Percentiles rank a stretch among this genome's conserved stretches.
Evolutionary conservation across 352 stramenopile genomes (phyloP).

Genomic region (Phytopythium delawarense): DNA sequence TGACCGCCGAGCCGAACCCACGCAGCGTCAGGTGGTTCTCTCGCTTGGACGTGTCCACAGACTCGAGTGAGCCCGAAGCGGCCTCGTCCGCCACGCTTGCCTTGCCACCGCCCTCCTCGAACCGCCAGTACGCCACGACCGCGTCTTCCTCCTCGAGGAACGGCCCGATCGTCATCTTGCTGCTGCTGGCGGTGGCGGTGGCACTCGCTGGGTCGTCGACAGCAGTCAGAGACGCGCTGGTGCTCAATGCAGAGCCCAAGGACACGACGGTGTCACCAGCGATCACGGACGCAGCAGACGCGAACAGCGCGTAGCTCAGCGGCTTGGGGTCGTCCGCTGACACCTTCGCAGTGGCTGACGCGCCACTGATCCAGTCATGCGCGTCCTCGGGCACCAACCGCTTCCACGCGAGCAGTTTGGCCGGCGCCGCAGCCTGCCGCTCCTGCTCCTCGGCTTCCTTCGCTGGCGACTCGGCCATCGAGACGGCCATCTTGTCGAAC

Average conservation of each 20-base stretch:
- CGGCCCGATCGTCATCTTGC: constrained; percentile 71
- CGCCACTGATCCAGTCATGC: constrained; percentile 56
- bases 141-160: constrained; percentile 84
- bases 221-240: constrained; percentile 5
- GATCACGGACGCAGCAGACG: constrained; percentile 9
- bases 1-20: constrained; percentile 27
- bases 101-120: constrained; percentile 61
- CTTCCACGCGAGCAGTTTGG: constrained; percentile 58
- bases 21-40: constrained; percentile 69
- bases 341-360: constrained; percentile 34
- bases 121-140: constrained; percentile 83
- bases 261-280: neutral
- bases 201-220: neutral
- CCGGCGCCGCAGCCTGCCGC: constrained; percentile 11
- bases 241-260: neutral
- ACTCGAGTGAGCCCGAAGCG: constrained; percentile 29
- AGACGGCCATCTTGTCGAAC: constrained; percentile 40
- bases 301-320: constrained; percentile 45
- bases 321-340: constrained; percentile 52
- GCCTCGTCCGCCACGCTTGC: constrained; percentile 10
- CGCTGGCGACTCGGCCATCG: neutral
- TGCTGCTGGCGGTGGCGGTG: constrained; percentile 13
- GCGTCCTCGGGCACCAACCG: constrained; percentile 58
- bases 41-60: constrained; percentile 76
- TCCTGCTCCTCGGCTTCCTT: constrained; percentile 8